Evolutionary conservation across 768 basidiomycete species (phyloP).

Genomic region (Pleurotus giganteus): DNA sequence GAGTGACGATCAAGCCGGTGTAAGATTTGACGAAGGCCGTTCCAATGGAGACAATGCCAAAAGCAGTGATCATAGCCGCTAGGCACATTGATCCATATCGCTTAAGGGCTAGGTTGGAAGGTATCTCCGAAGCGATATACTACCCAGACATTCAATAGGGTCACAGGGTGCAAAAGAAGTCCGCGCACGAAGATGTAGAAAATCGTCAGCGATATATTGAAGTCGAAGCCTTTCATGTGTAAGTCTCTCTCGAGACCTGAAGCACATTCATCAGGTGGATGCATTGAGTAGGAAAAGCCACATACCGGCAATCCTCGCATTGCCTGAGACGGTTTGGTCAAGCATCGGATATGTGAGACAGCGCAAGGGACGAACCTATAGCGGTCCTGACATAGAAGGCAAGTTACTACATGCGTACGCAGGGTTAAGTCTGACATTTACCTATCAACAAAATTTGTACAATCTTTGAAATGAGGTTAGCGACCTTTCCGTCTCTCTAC

Average conservation of each 20-base stretch:
- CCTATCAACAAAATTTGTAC: constrained; percentile 38
- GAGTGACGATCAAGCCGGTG: constrained; percentile 30
- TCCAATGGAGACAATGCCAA: constrained; percentile 37
- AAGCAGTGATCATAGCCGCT: constrained; percentile 33
- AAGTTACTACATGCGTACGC: not conserved
- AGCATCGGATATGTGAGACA: not conserved
- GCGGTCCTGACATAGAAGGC: constrained; percentile 17
- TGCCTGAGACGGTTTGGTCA: constrained; percentile 17
- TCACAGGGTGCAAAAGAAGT: not conserved
- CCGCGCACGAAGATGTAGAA: constrained; percentile 37
- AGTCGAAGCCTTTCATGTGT: constrained; percentile 38
- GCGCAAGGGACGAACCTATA: constrained; percentile 15
- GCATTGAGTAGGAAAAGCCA: not conserved
- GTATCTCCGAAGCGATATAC: constrained; percentile 38
- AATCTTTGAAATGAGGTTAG: constrained; percentile 21
- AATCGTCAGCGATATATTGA: constrained; percentile 38
- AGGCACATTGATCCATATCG: constrained; percentile 38
- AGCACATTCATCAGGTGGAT: constrained; percentile 10
- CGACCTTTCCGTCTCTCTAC: not conserved
- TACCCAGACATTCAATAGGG: constrained; percentile 12
- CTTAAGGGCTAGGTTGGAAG: constrained; percentile 41
- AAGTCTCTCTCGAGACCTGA: constrained; percentile 38
- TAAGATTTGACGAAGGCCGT: constrained; percentile 39
- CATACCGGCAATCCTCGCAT: constrained; percentile 32
- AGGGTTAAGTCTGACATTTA: constrained; percentile 5